phyloP scores from a whole-genome alignment of 148 eudicot species.

The Rhododendron molle region DNA sequence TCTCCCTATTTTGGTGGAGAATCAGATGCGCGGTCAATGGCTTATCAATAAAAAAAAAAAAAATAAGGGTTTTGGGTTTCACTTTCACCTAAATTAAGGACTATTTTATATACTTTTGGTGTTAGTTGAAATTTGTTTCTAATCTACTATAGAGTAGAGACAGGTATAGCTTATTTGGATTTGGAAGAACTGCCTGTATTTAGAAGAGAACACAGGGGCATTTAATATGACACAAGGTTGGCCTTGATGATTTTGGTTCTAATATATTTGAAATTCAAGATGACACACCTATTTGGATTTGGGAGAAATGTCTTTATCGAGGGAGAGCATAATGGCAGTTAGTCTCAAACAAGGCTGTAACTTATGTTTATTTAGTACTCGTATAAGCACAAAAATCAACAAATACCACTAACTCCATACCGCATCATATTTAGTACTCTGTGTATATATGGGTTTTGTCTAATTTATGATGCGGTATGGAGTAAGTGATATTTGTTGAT shows the following conservation, averaged over 20 bases:
- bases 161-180: neutral
- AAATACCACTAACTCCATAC: no score
- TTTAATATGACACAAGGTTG: neutral
- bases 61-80: neutral
- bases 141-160: neutral
- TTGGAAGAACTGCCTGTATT: neutral
- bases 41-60: no score
- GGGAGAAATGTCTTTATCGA: neutral
- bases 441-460: neutral
- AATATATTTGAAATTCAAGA: neutral
- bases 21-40: neutral
- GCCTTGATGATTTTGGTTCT: neutral
- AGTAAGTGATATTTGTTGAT: neutral
- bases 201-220: neutral
- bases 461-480: neutral
- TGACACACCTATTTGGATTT: neutral
- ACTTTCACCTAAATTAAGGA: neutral
- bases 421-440: neutral
- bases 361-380: neutral
- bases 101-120: neutral
- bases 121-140: neutral
- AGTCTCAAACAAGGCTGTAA: neutral
- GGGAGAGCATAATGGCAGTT: neutral
- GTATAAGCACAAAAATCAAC: no score
- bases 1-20: neutral